Base-by-base conservation (phyloP, 2,329 filamentous ascomycete genomes). In the Penicillium glabrum region DNA sequence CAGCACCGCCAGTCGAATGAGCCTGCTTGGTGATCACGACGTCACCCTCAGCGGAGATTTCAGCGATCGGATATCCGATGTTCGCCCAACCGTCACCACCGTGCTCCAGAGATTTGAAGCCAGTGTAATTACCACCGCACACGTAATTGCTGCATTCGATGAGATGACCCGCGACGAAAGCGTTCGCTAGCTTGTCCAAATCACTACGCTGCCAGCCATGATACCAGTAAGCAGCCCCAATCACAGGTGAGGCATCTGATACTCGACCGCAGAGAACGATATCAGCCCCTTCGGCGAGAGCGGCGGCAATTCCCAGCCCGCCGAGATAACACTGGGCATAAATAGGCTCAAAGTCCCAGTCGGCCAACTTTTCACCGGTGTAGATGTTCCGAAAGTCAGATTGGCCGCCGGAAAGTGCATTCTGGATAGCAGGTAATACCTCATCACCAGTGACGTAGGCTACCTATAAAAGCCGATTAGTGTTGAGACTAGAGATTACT, bases 401-500 rank as follows among this genome's bases (percentile, higher is more conserved):
- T 37, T 68, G 66, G 3, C 72, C 73, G 13, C 61, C 64, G 1
- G 63, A 56, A n/a, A 76, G 57, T 1, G 66, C 64, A 5, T 64
- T 52, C 51, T 72, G 66, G 33, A 77, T 62, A 1, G 68, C 67
- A 3, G 70, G 66, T 5, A 77, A 62, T 6, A 78, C 74, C 58
- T 79, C 75, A 58, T 82, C 80, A 2, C 80, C 80, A 37, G 75
- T 77, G 21, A 82, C 71, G 74, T 77, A 81, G 10, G 79, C 80
- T 3, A 82, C 73, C 61, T 63, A 21, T 37, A 47, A 14, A 3
- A 37, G 8, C n/a, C 6, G 27, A 41, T 51, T 21, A 43, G 19
- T 46, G 26, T 9, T 37, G 19, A 11, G 19, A 10, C 10, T 23
- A 13, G 19, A 8, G 5, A 16, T 14, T 9, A 13, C 9, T n/a